These are phyloP conservation scores for Zygnema circumcarinatum DNA, from an alignment of 139 green algal genomes.

Conservation along the genomic window DNA sequence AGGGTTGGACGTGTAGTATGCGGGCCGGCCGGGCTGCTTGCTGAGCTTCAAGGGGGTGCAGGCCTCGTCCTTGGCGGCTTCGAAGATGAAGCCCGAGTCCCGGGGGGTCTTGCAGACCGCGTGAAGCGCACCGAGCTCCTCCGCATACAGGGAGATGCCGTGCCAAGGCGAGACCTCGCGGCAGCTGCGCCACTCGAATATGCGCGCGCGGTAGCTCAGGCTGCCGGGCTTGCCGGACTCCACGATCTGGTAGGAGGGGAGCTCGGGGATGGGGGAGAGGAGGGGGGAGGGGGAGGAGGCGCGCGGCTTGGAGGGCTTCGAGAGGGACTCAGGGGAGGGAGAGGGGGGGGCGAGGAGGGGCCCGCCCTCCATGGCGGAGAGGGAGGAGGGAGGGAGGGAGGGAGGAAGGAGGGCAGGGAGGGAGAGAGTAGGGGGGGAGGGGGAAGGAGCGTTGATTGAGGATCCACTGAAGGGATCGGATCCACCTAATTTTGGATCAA, in stretches of 20 bases:
- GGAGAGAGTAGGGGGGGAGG: no score
- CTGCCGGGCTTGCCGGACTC: neutral
- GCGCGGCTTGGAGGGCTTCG: no score
- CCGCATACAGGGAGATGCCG: slow-evolving; percentile 90
- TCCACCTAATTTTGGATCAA: no score
- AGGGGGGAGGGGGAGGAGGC: neutral
- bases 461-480: no score
- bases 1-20: slow-evolving; percentile 85
- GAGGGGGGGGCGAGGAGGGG: no score
- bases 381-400: no score
- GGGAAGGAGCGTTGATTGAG: no score
- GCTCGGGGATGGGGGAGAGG: neutral
- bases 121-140: slow-evolving; percentile 84
- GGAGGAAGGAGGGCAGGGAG: no score
- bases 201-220: neutral
- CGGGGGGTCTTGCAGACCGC: slow-evolving; percentile 97
- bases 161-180: slow-evolving; percentile 89
- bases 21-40: neutral
- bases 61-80: slow-evolving; percentile 93
- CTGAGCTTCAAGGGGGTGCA: slow-evolving; percentile 59
- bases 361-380: no score
- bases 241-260: neutral
- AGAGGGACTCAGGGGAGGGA: no score
- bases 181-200: neutral
- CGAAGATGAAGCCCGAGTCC: slow-evolving; percentile 96